phyloP scores from a whole-genome alignment of 108 stramenopile species.

The Bacterosira constricta region DNA sequence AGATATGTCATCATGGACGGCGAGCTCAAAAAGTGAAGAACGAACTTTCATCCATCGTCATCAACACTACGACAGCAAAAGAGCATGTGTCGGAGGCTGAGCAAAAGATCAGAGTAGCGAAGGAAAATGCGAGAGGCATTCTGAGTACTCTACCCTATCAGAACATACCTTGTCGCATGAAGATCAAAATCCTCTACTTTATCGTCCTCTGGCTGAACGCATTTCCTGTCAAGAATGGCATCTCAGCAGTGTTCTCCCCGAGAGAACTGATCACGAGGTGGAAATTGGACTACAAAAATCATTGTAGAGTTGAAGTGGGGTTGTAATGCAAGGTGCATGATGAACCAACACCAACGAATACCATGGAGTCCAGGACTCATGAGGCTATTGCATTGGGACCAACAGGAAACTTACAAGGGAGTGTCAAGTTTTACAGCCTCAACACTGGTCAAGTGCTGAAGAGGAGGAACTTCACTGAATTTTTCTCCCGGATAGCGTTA shows the following conservation, averaged over 20 bases:
- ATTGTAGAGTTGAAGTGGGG: conserved; percentile 14
- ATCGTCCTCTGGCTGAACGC: background rate
- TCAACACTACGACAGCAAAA: conserved; percentile 27
- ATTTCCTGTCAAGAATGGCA: background rate
- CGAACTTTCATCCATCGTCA: conserved; percentile 1
- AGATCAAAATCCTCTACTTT: too few relatives aligned
- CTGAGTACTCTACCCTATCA: conserved; percentile 18
- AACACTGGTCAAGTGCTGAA: background rate
- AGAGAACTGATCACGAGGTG: background rate
- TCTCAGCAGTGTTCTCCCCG: background rate
- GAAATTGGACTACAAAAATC: conserved; percentile 5
- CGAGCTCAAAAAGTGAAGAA: background rate
- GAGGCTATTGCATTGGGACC: background rate
- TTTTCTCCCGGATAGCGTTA: background rate
- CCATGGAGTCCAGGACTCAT: background rate
- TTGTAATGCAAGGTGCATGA: conserved; percentile 8
- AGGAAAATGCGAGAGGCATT: conserved; percentile 18
- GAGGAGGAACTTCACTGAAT: background rate
- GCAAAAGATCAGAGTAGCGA: conserved; percentile 1
- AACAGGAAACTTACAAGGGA: background rate
- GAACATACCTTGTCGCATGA: background rate
- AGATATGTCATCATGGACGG: background rate
- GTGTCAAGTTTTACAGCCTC: background rate
- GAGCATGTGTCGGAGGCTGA: too few relatives aligned
- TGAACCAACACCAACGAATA: conserved; percentile 19